Conservation (phyloP, 2,329 filamentous ascomycete genomes). For the Fusarium sp. region DNA sequence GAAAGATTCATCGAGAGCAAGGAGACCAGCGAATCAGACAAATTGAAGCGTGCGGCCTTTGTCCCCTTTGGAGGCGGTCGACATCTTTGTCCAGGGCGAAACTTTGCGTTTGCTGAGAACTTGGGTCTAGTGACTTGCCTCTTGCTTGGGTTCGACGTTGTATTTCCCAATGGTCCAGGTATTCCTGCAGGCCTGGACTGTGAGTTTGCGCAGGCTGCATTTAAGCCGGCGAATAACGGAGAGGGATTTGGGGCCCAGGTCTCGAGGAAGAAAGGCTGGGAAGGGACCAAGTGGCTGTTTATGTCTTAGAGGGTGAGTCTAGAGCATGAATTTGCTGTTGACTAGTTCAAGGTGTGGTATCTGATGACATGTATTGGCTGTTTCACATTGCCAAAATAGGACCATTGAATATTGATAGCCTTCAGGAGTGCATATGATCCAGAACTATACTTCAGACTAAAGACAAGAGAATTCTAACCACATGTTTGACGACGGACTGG, state of each 20-base stretch:
- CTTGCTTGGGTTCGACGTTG: constrained; percentile 25
- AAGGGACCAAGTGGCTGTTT: constrained; percentile 21
- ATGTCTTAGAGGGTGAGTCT: not conserved
- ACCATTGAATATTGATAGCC: no score
- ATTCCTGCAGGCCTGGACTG: not conserved
- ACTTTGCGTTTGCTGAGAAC: constrained; percentile 36
- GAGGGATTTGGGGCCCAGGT: constrained; percentile 22
- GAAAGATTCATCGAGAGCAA: constrained; percentile 29
- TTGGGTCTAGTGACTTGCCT: constrained; percentile 24
- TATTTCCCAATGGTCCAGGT: not conserved
- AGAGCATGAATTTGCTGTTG: no score
- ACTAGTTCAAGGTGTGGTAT: no score
- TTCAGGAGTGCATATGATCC: no score
- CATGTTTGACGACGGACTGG: no score
- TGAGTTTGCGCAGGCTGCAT: constrained; percentile 10
- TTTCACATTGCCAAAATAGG: no score
- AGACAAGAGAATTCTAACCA: no score
- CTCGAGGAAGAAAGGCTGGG: constrained; percentile 24
- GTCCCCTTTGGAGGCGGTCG: constrained; percentile 27
- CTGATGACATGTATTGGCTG: no score
- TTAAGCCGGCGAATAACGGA: constrained; percentile 13
- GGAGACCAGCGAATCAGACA: constrained; percentile 15
- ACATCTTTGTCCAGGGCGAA: constrained; percentile 25
- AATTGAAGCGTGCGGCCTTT: constrained; percentile 13
- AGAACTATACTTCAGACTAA: no score